Evolutionary conservation across 495 filamentous ascomycete genomes (phyloP), one percentile per base, ranked within the genome.

Genomic region (Achaetomiella virescens): DNA sequence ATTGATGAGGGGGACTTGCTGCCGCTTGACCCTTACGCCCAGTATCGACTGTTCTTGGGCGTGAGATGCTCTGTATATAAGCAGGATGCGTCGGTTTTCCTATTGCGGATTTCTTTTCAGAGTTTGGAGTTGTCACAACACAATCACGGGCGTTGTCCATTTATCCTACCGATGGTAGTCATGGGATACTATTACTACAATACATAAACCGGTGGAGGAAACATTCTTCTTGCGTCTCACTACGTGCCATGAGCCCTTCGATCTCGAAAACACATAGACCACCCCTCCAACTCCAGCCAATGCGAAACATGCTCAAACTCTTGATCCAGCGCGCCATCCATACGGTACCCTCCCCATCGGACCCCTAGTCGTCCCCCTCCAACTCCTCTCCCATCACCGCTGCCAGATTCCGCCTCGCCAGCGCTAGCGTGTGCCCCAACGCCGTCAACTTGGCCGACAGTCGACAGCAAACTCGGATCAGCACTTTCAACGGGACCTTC

Each of bases 401-500:
- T 29, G 79, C 84, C 65, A 97, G 68, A n/a, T 86, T 86, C 61
- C 79, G 69, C 55, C 89, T 79, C 64, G 84, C 84, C 52, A 85
- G 72, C 51, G 69, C 75, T 10, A 97, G 76, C 51, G 81, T 81
- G 64, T 91, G 83, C 48, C 90, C 86, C 53, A 97, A 67, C 20
- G 89, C 89, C 25, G 79, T 84, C 70, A 98, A 69, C 72, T 98
- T 98, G 4, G 90, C 87, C 74, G 88, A 85, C 15, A 91, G 76
- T n/a, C n/a, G 86, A 82, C 72, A 98, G 81, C 58, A 98, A 60
- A 65, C 84, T 89, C 29, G 93, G 95, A 66, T 98, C 93, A 52
- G 91, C 88, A 54, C 84, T 91, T 73, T 96, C 93, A 6, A 97
- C 89, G 27, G 83, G 10, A 98, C 81, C 69, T 96, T 96, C 63